A percentile compares a stretch with the other conserved stretches of the same genome.
phyloP scores from a whole-genome alignment of 495 filamentous ascomycete genomes.

The Xylaria curta region DNA sequence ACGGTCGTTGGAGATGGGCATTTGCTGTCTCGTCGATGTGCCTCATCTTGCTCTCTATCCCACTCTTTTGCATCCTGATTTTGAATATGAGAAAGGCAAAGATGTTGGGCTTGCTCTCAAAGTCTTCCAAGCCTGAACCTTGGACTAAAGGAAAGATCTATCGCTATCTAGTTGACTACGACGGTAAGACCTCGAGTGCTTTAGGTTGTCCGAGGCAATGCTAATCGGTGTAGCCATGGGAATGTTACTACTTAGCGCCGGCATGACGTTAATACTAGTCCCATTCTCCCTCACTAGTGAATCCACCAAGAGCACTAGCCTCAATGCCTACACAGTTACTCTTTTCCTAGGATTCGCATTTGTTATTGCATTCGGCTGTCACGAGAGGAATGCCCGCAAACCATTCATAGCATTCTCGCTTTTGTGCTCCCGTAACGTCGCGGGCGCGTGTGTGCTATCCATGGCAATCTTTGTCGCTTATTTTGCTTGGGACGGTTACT shows the following conservation, averaged over 20 bases:
- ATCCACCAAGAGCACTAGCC: conserved; percentile 32
- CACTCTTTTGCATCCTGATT: conserved; percentile 52
- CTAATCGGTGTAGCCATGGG: conserved; percentile 51
- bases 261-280: conserved; percentile 67
- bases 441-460: conserved; percentile 66
- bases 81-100: conserved; percentile 66
- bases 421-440: conserved; percentile 67
- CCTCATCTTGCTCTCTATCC: conserved; percentile 41
- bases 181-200: conserved; percentile 49
- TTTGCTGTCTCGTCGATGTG: conserved; percentile 58
- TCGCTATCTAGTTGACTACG: conserved; percentile 67
- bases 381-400: conserved; percentile 62
- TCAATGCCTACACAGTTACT: conserved; percentile 53
- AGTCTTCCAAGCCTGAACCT: conserved; percentile 54
- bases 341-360: conserved; percentile 63
- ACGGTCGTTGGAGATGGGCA: conserved; percentile 62
- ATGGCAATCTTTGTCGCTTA: conserved; percentile 65
- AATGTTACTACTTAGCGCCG: conserved; percentile 61
- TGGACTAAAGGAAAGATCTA: conserved; percentile 49
- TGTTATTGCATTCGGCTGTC: conserved; percentile 63
- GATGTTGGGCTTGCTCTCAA: conserved; percentile 56
- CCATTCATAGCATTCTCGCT: conserved; percentile 67
- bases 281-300: conserved; percentile 57
- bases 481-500: conserved; percentile 72
- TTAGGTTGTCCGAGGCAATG: conserved; percentile 1